Percentiles rank a stretch among this genome's conserved stretches.
phyloP scores from a whole-genome alignment of 2,329 filamentous ascomycete genomes.

The Ophiocordyceps sinensis region DNA sequence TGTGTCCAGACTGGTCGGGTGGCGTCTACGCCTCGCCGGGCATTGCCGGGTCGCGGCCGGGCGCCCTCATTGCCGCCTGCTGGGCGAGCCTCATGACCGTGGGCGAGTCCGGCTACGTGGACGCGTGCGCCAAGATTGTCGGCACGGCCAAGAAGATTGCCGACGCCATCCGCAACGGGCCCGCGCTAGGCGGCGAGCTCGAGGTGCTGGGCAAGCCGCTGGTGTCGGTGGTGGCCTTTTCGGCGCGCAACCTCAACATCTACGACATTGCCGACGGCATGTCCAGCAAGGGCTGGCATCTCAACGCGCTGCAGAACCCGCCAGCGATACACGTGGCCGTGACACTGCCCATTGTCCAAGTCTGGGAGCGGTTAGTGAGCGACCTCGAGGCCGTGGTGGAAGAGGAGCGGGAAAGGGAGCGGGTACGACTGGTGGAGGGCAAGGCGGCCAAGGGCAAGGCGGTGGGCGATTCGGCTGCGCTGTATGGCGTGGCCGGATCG shows the following conservation, averaged over 20 bases:
- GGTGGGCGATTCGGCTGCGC: constrained; percentile 65
- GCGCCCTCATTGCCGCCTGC: constrained; percentile 87
- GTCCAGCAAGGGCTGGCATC: constrained; percentile 75
- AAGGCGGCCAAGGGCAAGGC: constrained; percentile 51
- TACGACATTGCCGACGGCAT: constrained; percentile 92
- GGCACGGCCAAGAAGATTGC: constrained; percentile 73
- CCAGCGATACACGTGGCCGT: constrained; percentile 90
- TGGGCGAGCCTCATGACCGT: constrained; percentile 86
- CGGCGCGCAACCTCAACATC: constrained; percentile 68
- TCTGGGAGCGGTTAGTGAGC: constrained; percentile 61
- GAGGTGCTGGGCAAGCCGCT: constrained; percentile 72
- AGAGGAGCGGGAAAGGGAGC: constrained; percentile 68
- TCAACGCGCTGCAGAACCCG: constrained; percentile 85
- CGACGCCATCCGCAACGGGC: constrained; percentile 54
- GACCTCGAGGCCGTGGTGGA: constrained; percentile 57
- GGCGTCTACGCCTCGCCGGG: constrained; percentile 91
- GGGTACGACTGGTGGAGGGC: constrained; percentile 55
- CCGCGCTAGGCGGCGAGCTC: constrained; percentile 56
- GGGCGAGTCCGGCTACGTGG: constrained; percentile 77
- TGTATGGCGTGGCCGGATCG: constrained; percentile 92
- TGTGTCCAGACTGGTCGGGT: constrained; percentile 86
- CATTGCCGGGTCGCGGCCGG: constrained; percentile 81
- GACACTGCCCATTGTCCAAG: constrained; percentile 70
- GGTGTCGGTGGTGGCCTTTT: constrained; percentile 83
- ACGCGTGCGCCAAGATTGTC: constrained; percentile 77